A percentile compares a stretch with the other conserved stretches of the same genome.
phyloP scores from a whole-genome alignment of 148 eudicot species.

The Heliosperma pusillum region DNA sequence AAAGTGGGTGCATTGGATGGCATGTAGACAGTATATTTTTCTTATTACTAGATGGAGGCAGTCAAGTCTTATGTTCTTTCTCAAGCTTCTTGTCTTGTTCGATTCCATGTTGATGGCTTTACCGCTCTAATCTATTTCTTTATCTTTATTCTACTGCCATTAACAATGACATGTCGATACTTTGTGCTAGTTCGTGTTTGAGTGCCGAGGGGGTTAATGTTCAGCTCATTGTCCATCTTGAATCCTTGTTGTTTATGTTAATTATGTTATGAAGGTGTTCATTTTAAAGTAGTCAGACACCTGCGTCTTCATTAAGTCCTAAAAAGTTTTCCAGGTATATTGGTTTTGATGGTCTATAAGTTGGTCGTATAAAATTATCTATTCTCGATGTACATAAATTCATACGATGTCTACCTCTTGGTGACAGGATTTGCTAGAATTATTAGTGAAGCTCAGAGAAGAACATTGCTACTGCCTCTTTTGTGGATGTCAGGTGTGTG shows the following conservation, averaged over 20 bases:
- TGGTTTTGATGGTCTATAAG: background rate
- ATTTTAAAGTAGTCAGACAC: background rate
- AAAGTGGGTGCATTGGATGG: no score
- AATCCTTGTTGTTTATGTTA: background rate
- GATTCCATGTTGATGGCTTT: no score
- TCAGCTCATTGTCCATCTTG: background rate
- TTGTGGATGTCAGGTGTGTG: conserved; percentile 80
- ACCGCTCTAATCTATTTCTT: no score
- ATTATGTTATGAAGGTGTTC: background rate
- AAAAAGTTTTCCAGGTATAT: no score
- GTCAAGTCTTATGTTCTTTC: no score
- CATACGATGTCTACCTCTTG: conserved; percentile 13
- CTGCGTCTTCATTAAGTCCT: no score
- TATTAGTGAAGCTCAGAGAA: conserved; percentile 72
- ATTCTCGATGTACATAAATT: background rate
- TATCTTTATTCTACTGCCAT: background rate
- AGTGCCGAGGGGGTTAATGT: background rate
- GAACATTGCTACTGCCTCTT: conserved; percentile 85
- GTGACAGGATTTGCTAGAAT: conserved; percentile 71
- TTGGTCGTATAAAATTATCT: background rate
- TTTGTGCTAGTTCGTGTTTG: background rate
- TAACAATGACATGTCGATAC: background rate
- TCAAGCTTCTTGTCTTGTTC: no score
- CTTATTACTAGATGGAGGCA: no score
- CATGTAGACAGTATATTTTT: no score